These are phyloP conservation scores for Ambrosiella xylebori DNA, from an alignment of 2,329 filamentous ascomycete species.

Conservation along the genomic window DNA sequence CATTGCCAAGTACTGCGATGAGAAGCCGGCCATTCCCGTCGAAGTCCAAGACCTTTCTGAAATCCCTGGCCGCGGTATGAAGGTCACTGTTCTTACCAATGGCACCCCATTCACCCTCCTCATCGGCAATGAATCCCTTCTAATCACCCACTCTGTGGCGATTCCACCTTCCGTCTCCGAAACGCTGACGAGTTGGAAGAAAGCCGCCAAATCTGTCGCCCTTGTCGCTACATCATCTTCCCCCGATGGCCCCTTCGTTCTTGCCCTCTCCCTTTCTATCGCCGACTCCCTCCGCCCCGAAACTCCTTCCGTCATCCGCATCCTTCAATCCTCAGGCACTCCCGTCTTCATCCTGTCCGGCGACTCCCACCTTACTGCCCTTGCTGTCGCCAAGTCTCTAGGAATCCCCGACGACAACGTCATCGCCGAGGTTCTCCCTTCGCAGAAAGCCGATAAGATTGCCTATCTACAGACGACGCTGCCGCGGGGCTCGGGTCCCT, in stretches of 20 bases:
- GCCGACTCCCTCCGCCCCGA: slow-evolving; percentile 68
- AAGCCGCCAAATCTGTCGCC: slow-evolving; percentile 45
- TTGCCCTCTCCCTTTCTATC: slow-evolving; percentile 55
- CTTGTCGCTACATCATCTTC: slow-evolving; percentile 31
- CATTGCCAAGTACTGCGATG: slow-evolving; percentile 43
- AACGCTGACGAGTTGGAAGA: slow-evolving; percentile 39
- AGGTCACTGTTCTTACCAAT: slow-evolving; percentile 24
- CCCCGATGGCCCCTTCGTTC: slow-evolving; percentile 23
- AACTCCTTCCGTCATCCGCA: slow-evolving; percentile 43
- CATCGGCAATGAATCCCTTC: slow-evolving; percentile 57
- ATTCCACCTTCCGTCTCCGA: slow-evolving; percentile 22
- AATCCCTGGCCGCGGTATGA: slow-evolving; percentile 54
- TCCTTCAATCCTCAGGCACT: slow-evolving; percentile 47
- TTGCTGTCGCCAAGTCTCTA: slow-evolving; percentile 57
- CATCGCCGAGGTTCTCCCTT: slow-evolving; percentile 72
- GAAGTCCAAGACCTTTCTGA: slow-evolving; percentile 38
- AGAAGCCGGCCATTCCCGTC: slow-evolving; percentile 15
- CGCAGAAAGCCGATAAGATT: slow-evolving; percentile 62
- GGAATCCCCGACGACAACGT: slow-evolving; percentile 60
- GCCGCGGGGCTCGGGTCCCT: slow-evolving; percentile 15
- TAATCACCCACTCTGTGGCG: slow-evolving; percentile 31
- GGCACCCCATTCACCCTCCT: slow-evolving; percentile 30
- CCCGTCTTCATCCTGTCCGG: slow-evolving; percentile 86
- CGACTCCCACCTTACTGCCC: slow-evolving; percentile 72
- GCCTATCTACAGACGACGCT: slow-evolving; percentile 40